phyloP scores from a whole-genome alignment of 2,329 filamentous ascomycete species.

The Myotisia sp. region DNA sequence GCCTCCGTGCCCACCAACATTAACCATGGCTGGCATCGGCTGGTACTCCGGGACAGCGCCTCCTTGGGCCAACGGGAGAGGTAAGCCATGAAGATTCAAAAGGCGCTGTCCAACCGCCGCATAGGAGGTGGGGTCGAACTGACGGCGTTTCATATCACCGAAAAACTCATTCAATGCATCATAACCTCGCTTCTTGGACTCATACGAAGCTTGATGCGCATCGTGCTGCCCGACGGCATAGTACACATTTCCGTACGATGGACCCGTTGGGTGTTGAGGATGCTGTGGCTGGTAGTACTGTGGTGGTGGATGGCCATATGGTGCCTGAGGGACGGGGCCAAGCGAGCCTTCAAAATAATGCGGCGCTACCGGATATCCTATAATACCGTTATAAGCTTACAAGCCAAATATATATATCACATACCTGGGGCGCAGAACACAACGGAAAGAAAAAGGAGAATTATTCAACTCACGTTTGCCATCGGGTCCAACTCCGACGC shows the following conservation, averaged over 20 bases:
- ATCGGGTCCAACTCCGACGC: conserved; percentile 16
- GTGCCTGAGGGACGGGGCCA: conserved; percentile 32
- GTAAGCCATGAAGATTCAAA: conserved; percentile 60
- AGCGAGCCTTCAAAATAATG: conserved; percentile 46
- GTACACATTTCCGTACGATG: conserved; percentile 60
- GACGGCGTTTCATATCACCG: conserved; percentile 76
- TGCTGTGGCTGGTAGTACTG: conserved; percentile 37
- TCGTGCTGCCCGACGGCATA: conserved; percentile 61
- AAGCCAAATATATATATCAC: not conserved
- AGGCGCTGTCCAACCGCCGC: conserved; percentile 80
- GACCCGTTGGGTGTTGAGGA: conserved; percentile 39
- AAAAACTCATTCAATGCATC: conserved; percentile 92
- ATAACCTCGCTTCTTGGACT: conserved; percentile 68
- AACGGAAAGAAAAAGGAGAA: not conserved
- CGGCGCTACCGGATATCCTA: conserved; percentile 20
- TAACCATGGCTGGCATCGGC: conserved; percentile 38
- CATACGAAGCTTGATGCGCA: conserved; percentile 48
- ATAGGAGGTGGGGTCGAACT: conserved; percentile 81
- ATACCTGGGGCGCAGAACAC: not conserved
- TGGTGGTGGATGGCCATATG: conserved; percentile 30
- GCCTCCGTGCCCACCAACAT: conserved; percentile 39
- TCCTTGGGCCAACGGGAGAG: conserved; percentile 46
- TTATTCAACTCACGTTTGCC: conserved; percentile 21
- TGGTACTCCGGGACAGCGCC: conserved; percentile 39
- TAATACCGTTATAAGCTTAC: not conserved